Evolutionary conservation across 2,329 filamentous ascomycete genomes (phyloP).

Genomic region (Falciphora oryzae): DNA sequence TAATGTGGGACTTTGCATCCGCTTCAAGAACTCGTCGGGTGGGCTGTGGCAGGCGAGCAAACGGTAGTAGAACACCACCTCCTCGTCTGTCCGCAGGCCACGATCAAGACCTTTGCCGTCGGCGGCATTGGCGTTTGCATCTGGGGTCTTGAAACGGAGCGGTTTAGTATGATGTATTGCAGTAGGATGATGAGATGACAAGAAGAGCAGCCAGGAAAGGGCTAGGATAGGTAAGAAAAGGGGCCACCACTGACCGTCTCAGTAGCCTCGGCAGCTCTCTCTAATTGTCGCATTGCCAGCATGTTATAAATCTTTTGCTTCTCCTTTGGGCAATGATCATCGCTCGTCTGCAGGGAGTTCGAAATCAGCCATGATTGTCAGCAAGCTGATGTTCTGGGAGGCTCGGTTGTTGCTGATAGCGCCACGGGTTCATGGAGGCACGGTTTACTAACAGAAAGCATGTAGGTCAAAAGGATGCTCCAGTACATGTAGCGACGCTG

Average conservation of each 20-base stretch:
- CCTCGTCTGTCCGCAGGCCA: constrained; percentile 41
- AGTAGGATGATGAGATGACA: background rate
- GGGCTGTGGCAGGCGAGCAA: constrained; percentile 39
- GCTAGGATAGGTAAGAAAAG: background rate
- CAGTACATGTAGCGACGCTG: constrained; percentile 47
- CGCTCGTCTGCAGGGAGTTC: constrained; percentile 32
- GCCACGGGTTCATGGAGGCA: background rate
- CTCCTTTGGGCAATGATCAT: constrained; percentile 36
- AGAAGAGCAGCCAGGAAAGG: background rate
- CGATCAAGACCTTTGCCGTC: constrained; percentile 17
- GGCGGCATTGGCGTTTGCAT: constrained; percentile 10
- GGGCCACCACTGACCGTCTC: constrained; percentile 32
- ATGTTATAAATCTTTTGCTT: constrained; percentile 48
- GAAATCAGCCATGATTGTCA: background rate
- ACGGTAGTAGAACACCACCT: constrained; percentile 43
- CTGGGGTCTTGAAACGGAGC: constrained; percentile 19
- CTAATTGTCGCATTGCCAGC: constrained; percentile 45
- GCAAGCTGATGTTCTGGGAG: background rate
- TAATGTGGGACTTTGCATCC: constrained; percentile 32
- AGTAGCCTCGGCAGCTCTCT: constrained; percentile 40
- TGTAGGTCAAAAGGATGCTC: constrained; percentile 48
- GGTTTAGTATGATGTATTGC: constrained; percentile 8
- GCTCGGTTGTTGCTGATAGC: background rate
- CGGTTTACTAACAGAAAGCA: constrained; percentile 42
- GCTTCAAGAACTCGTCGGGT: constrained; percentile 33